Evolutionary conservation across 306 rosid genomes (phyloP).

Genomic region (Quercus gilva): DNA sequence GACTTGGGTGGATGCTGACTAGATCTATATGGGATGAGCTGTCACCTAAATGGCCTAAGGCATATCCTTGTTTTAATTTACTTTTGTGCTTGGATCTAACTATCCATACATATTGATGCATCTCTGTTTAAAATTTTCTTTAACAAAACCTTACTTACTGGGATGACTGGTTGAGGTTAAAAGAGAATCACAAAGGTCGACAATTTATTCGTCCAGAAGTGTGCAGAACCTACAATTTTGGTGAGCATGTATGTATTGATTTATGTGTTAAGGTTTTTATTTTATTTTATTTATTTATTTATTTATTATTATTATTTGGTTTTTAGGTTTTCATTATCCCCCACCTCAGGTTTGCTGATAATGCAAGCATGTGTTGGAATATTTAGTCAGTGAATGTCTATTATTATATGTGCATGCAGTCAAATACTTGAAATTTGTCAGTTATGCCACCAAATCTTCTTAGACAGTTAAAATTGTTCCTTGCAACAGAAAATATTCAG

Average conservation of each 20-base stretch:
- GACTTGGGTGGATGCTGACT: constrained; percentile 94
- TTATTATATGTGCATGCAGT: not conserved
- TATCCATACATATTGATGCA: constrained; percentile 14
- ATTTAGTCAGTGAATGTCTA: not conserved
- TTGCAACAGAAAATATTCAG: not conserved
- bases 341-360: not conserved
- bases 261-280: constrained; percentile 11
- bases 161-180: constrained; percentile 96
- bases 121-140: constrained; percentile 48
- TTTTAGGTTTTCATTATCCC: not conserved
- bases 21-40: constrained; percentile 93
- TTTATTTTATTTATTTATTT: not conserved
- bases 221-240: constrained; percentile 95
- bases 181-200: constrained; percentile 82
- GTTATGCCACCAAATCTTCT: not conserved
- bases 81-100: constrained; percentile 19
- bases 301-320: too few relatives aligned
- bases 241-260: constrained; percentile 74
- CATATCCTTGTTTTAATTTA: constrained; percentile 75
- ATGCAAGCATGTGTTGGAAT: not conserved
- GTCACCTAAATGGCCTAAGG: constrained; percentile 99
- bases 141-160: constrained; percentile 85
- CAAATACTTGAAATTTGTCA: not conserved
- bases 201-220: constrained; percentile 97
- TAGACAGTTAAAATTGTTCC: not conserved